Conservation (phyloP, 2,329 filamentous ascomycete species). For the Diaporthe capsici region DNA sequence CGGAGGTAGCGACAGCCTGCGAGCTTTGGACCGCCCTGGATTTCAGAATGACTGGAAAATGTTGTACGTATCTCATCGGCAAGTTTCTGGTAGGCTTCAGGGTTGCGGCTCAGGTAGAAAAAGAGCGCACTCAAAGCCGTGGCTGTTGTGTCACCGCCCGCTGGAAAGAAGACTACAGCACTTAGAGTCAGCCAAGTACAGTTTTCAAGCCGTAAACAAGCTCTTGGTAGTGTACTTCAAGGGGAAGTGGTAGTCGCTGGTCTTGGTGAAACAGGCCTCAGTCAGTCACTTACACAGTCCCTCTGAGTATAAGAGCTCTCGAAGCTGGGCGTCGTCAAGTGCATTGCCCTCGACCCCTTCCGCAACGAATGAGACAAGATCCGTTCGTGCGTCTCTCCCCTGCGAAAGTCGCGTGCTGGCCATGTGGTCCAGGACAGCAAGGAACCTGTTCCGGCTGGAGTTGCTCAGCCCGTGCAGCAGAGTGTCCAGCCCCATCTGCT, state of each 20-base stretch:
- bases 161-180: constrained; percentile 5
- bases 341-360: constrained; percentile 30
- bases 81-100: neutral
- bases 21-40: neutral
- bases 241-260: neutral
- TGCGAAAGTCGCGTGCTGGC: constrained; percentile 31
- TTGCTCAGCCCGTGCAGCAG: constrained; percentile 2
- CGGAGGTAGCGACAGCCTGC: constrained; percentile 20
- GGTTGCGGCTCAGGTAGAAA: constrained; percentile 16
- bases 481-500: constrained; percentile 38
- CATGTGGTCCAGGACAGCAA: constrained; percentile 37
- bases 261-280: constrained; percentile 39
- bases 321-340: constrained; percentile 23
- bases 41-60: neutral
- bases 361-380: constrained; percentile 64
- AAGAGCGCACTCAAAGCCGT: neutral
- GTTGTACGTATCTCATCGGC: constrained; percentile 3
- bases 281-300: constrained; percentile 1
- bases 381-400: constrained; percentile 52
- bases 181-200: neutral
- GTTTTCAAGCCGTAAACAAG: neutral
- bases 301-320: constrained; percentile 39
- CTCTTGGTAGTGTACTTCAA: neutral
- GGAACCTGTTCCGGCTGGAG: constrained; percentile 34
- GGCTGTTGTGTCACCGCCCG: constrained; percentile 26